Evolutionary conservation across 345 rosid species (phyloP).

Genomic region (Populus ilicifolia): DNA sequence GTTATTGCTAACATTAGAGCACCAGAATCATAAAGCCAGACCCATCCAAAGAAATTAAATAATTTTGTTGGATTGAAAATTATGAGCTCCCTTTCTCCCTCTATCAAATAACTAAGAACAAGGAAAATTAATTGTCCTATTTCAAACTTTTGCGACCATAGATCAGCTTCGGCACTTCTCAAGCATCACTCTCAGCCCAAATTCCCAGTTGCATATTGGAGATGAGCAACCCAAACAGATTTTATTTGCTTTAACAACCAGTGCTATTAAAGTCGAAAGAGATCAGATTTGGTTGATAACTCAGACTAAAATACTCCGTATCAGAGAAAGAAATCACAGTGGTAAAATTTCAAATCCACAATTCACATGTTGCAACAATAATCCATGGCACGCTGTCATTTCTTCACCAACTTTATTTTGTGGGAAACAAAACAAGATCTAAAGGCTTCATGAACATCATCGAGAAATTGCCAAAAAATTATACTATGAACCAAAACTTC

Average conservation of each 20-base stretch:
- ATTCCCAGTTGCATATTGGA: not conserved
- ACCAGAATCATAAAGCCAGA: not conserved
- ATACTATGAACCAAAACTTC: not conserved
- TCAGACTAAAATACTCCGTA: not conserved
- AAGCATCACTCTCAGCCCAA: not conserved
- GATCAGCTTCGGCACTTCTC: not conserved
- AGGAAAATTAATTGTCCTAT: not conserved
- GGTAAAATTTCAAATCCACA: not conserved
- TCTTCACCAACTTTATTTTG: not conserved
- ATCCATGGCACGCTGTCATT: not conserved
- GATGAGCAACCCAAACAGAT: not conserved
- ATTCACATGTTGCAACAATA: not conserved
- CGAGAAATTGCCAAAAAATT: not conserved
- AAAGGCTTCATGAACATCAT: not conserved
- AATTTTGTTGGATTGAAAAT: not conserved
- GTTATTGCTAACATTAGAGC: not conserved
- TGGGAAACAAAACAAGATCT: not conserved
- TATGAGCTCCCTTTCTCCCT: not conserved
- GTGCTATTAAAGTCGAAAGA: not conserved
- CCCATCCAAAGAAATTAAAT: not conserved
- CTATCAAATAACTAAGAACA: not conserved
- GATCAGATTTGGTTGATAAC: not conserved
- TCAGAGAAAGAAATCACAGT: not conserved
- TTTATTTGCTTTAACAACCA: not conserved
- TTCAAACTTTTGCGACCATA: not conserved